Conservation (phyloP, 176 grass and related monocot species). For the Melocanna baccifera region DNA sequence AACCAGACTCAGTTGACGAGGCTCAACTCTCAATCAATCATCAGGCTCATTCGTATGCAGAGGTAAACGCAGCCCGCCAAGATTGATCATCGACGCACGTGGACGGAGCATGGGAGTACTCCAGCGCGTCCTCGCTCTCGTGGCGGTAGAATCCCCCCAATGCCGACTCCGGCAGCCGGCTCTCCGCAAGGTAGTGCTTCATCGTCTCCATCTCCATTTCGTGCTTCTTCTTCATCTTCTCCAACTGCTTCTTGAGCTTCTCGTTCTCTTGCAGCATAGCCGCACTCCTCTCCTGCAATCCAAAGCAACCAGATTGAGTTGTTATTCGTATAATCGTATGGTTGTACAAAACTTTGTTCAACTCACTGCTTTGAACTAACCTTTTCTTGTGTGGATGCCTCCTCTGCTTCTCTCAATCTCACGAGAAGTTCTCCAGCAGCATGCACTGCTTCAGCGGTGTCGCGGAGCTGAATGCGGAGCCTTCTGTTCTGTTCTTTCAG, state of each 20-base stretch:
- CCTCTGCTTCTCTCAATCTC: conserved; percentile 86
- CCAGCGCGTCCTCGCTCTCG: conserved; percentile 24
- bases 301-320: conserved; percentile 12
- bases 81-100: conserved; percentile 63
- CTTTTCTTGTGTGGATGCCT: conserved; percentile 63
- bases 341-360: neutral
- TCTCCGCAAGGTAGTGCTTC: conserved; percentile 91
- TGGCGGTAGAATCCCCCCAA: conserved; percentile 58
- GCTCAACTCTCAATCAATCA: neutral
- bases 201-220: conserved; percentile 81
- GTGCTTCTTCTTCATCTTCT: conserved; percentile 87
- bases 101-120: conserved; percentile 4
- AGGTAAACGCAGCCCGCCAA: conserved; percentile 75
- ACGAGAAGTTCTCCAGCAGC: conserved; percentile 93
- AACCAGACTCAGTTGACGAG: conserved; percentile 49
- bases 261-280: conserved; percentile 68
- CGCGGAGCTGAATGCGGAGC: conserved; percentile 86
- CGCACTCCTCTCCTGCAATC: conserved; percentile 52
- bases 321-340: neutral
- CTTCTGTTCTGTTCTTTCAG: conserved; percentile 97
- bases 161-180: conserved; percentile 82
- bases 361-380: conserved; percentile 19
- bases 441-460: conserved; percentile 95
- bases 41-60: conserved; percentile 51
- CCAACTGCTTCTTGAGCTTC: conserved; percentile 78